phyloP scores from a whole-genome alignment of 225 moss, liverwort and hornwort species.

The Lunularia cruciata region DNA sequence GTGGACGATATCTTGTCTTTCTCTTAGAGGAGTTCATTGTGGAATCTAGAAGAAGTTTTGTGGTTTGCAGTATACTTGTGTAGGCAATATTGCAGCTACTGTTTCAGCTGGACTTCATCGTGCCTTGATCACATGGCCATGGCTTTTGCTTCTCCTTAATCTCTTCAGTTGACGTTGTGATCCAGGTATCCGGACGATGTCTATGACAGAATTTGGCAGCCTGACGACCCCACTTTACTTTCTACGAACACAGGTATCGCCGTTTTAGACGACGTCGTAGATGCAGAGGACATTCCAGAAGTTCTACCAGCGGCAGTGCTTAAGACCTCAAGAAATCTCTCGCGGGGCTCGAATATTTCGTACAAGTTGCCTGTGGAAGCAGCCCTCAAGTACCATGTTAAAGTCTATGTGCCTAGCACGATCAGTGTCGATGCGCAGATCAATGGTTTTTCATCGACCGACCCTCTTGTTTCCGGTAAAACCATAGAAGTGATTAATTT shows the following conservation, averaged over 20 bases:
- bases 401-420: slow-evolving; percentile 46
- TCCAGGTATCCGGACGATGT: slow-evolving; percentile 72
- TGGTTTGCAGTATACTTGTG: no score
- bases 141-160: no score
- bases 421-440: slow-evolving; percentile 45
- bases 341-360: slow-evolving; percentile 42
- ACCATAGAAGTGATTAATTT: not conserved
- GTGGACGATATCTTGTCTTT: no score
- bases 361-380: slow-evolving; percentile 53
- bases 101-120: no score
- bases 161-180: slow-evolving; percentile 15
- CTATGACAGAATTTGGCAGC: slow-evolving; percentile 67
- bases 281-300: slow-evolving; percentile 56
- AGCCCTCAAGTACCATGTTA: slow-evolving; percentile 54
- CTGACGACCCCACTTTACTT: slow-evolving; percentile 51
- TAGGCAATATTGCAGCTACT: no score
- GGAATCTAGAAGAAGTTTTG: no score
- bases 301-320: slow-evolving; percentile 57
- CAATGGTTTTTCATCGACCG: slow-evolving; percentile 30
- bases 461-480: not conserved
- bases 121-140: no score
- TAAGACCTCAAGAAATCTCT: slow-evolving; percentile 47
- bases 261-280: slow-evolving; percentile 27
- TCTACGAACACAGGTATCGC: slow-evolving; percentile 45
- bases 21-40: no score